phyloP scores from a whole-genome alignment of 2,329 filamentous ascomycete genomes.

The Fusarium abutilonis region DNA sequence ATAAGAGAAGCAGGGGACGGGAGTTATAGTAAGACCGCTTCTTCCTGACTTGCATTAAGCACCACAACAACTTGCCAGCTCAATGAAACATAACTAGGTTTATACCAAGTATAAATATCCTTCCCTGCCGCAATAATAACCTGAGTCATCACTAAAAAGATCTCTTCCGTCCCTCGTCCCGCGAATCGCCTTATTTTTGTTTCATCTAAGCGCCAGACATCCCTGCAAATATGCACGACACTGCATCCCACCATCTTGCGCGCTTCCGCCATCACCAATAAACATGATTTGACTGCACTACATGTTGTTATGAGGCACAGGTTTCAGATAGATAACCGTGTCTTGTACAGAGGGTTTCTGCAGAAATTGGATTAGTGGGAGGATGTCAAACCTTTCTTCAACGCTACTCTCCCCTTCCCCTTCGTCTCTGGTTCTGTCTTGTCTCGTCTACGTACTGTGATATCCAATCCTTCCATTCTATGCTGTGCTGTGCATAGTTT shows the following conservation, averaged over 20 bases:
- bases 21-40: too few species aligned
- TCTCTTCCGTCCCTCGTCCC: neutral
- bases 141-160: too few species aligned
- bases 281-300: conserved; percentile 1
- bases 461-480: neutral
- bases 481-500: conserved; percentile 7
- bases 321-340: conserved; percentile 3
- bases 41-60: too few species aligned
- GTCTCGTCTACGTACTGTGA: neutral
- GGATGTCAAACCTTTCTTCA: neutral
- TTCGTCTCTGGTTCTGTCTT: neutral
- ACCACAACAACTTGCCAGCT: too few species aligned
- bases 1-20: too few species aligned
- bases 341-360: conserved; percentile 1
- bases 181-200: neutral
- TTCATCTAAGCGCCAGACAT: neutral
- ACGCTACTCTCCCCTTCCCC: conserved; percentile 1
- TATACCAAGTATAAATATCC: too few species aligned
- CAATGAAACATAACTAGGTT: too few species aligned
- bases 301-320: neutral
- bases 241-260: neutral
- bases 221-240: neutral
- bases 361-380: neutral
- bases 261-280: conserved; percentile 1
- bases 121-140: too few species aligned